A percentile compares a stretch with the other conserved stretches of the same genome.
Conservation (phyloP, 2,329 filamentous ascomycete genomes). For the Trichophyton verrucosum region DNA sequence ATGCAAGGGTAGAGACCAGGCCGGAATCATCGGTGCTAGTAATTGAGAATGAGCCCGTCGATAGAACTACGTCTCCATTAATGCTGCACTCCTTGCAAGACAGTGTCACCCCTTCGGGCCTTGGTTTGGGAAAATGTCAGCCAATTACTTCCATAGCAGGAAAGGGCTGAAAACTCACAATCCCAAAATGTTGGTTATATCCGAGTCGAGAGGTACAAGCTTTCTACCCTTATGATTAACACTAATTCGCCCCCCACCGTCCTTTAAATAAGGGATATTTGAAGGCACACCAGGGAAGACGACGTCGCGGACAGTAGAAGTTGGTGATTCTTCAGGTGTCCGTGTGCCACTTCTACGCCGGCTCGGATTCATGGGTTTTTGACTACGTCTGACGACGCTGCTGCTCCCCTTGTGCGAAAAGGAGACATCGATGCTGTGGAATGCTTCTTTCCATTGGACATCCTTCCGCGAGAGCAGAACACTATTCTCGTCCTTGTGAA, state of each 20-base stretch:
- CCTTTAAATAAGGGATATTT: neutral
- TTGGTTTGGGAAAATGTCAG: conserved; percentile 2
- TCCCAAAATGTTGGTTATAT: neutral
- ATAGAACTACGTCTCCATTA: conserved; percentile 14
- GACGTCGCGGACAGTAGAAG: neutral
- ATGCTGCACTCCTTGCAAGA: conserved; percentile 16
- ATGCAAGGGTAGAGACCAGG: conserved; percentile 10
- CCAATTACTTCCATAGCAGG: neutral
- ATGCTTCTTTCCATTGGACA: conserved; percentile 14
- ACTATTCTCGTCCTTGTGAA: conserved; percentile 3
- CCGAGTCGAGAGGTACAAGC: neutral
- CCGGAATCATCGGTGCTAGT: conserved; percentile 5
- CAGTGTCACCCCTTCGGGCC: conserved; percentile 14
- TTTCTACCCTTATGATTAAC: neutral
- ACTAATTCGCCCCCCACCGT: neutral
- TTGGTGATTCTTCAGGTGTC: neutral
- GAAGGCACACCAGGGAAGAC: neutral
- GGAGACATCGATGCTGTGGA: conserved; percentile 11
- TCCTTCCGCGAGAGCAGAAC: conserved; percentile 9
- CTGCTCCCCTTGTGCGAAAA: conserved; percentile 7
- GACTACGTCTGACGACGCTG: neutral
- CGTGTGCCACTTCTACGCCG: neutral
- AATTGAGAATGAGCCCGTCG: conserved; percentile 13
- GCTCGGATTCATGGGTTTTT: neutral
- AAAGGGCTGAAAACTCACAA: neutral